A percentile compares a stretch with the other conserved stretches of the same genome.
Conservation (phyloP, 1,284 basidiomycete genomes). For the Irpex sp. region DNA sequence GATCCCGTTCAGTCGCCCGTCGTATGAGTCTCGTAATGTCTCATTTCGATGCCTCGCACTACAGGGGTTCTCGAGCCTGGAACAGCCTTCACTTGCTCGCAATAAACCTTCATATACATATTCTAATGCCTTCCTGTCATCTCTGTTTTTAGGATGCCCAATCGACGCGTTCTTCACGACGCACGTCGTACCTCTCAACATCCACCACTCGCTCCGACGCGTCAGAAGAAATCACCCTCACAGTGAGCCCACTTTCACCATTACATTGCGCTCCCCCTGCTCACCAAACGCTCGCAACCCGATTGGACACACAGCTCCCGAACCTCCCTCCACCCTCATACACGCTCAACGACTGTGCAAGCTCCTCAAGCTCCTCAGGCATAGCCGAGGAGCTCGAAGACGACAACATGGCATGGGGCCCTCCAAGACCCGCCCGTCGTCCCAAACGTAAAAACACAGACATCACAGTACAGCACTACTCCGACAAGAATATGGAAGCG, state of each 20-base stretch:
- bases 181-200: constrained; percentile 3
- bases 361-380: not conserved
- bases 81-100: too few species aligned
- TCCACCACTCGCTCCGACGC: not conserved
- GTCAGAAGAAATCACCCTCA: not conserved
- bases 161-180: constrained; percentile 1
- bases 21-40: too few species aligned
- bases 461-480: not conserved
- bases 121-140: not conserved
- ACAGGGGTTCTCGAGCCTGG: too few species aligned
- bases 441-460: not conserved
- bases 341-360: not conserved
- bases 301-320: constrained; percentile 1
- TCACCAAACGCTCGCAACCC: not conserved
- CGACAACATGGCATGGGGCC: constrained; percentile 28
- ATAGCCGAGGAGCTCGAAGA: constrained; percentile 27
- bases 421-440: constrained; percentile 7
- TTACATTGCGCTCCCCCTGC: not conserved
- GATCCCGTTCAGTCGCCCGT: not conserved
- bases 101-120: too few species aligned
- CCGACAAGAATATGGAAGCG: not conserved
- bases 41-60: too few species aligned
- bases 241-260: not conserved
- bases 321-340: not conserved
- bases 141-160: constrained; percentile 1